Evolutionary conservation across 2,329 filamentous ascomycete genomes (phyloP), one percentile per base, ranked within the genome.

Genomic region (Fusarium sp.): DNA sequence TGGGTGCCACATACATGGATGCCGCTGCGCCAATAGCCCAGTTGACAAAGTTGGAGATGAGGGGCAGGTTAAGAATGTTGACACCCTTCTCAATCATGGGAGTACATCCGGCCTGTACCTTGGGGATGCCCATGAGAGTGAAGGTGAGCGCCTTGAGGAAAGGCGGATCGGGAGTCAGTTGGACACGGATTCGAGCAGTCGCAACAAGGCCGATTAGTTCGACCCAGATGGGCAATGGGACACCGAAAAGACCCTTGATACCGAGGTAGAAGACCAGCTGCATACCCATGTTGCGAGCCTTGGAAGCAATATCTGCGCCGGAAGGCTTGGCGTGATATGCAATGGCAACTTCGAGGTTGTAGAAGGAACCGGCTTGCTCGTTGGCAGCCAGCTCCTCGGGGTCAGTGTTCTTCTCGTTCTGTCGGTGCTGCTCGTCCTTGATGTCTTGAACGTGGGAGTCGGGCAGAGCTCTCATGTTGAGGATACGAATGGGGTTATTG

Each of bases 31-130:
- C 92, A 77, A 98, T 97, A 6, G 96, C 95, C 85, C 95, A 98
- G 83, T 98, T 98, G 83, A 98, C 96, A 80, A 99, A 98, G 78
- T 97, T 97, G 16, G 94, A 97, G 77, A 98, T 98, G 41, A 98
- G 83, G 0, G 96, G 96, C 11, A 98, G 85, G 77, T 98, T 98
- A 29, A 98, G 86, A 54, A 98, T 91, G 76, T 98, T 98, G 70
- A 97, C 92, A 3, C 95, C 96, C 74, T 91, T 93, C 81, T 97
- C 91, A n/a, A 98, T 83, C 92, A 98, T 97, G 0, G 97, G 97
- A 16, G 95, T 92, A 80, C 96, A 98, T 2, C 95, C 94, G 18
- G 95, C 96, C 78, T 93, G 90, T 5, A 98, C 93, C 79, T 97
- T 95, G 14, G 97, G 97, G 5, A 97, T 86, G 0, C 97, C 97